Base-by-base conservation (phyloP, 1,284 basidiomycete species). In the Phenoliferia sp. region DNA sequence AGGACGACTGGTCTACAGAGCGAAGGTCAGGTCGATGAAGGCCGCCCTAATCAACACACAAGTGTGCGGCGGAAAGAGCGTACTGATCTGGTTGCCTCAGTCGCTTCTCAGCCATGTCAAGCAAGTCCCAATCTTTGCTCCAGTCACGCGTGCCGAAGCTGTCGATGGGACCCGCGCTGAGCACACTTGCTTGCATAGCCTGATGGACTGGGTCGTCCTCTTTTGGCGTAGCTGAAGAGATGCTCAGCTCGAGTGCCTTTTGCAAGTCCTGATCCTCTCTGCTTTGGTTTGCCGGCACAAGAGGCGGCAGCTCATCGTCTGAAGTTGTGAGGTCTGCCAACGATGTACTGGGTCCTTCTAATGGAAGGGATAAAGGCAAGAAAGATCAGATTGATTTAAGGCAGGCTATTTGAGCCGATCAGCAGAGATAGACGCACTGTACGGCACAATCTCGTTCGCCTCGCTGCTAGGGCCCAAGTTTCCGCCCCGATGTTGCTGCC, bases 1-100 rank as follows among this genome's bases (percentile, higher is more conserved):
- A 72, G 60, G 22, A 64, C 31, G 19, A 62, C 48, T 3, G 69
- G 64, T n/a, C 66, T 68, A 62, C 28, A 7, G 33, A 7, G 12
- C 2, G 10, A 9, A 22, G 22, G 59, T 52, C 29, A 44, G 39
- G n/a, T n/a, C n/a, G n/a, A n/a, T n/a, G n/a, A n/a, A n/a, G n/a
- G n/a, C 39, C 22, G 39, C 22, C 39, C 22, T 12, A 22, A 44
- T 22, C 39, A 44, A 44, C 12, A 44, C 39, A 22, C 12, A 22
- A 44, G 39, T n/a, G n/a, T n/a, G n/a, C n/a, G 39, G 39, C 12
- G 22, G 39, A 22, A 22, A 44, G 39, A 22, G 22, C 39, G 12
- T 12, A 44, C 39, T 44, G 39, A 22, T 44, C 39, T 44, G 39
- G 39, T 44, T 44, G 39, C 39, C 39, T 44, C 12, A 44, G n/a